phyloP scores from a whole-genome alignment of 192 early-diverging fungal species.

The Coemansia interrupta region DNA sequence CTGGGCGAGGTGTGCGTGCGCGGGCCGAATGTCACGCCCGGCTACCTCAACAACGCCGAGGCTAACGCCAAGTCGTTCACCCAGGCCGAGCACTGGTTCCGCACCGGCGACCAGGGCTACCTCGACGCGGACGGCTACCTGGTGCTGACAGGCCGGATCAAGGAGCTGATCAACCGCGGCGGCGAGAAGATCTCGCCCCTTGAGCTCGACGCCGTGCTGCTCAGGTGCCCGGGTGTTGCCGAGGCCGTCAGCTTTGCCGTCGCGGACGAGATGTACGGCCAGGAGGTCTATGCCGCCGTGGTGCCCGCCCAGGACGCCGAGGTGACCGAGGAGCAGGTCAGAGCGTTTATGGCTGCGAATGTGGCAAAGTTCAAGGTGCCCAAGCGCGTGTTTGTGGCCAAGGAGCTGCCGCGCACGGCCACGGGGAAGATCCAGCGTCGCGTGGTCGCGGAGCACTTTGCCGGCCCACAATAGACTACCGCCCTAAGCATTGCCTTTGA shows the following conservation, averaged over 20 bases:
- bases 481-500: too few relatives aligned
- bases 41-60: conserved; percentile 68
- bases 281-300: conserved; percentile 75
- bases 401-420: conserved; percentile 65
- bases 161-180: conserved; percentile 88
- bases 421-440: conserved; percentile 72
- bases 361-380: conserved; percentile 71
- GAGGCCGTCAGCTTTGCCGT: conserved; percentile 80
- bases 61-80: conserved; percentile 65
- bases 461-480: conserved; percentile 40
- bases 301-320: conserved; percentile 55
- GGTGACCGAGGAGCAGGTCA: conserved; percentile 57
- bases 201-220: conserved; percentile 71
- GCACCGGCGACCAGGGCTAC: conserved; percentile 82
- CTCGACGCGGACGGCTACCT: conserved; percentile 74
- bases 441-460: conserved; percentile 59
- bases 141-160: conserved; percentile 78
- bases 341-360: conserved; percentile 51
- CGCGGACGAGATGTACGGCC: conserved; percentile 71
- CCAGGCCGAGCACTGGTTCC: conserved; percentile 65
- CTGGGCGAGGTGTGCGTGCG: conserved; percentile 82
- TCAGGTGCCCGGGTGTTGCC: conserved; percentile 63
- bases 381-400: conserved; percentile 65
- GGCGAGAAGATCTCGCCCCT: conserved; percentile 90
- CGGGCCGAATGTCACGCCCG: conserved; percentile 75